Base-by-base conservation (phyloP, 2,329 filamentous ascomycete species). In the Lasiodiplodia sp. region DNA sequence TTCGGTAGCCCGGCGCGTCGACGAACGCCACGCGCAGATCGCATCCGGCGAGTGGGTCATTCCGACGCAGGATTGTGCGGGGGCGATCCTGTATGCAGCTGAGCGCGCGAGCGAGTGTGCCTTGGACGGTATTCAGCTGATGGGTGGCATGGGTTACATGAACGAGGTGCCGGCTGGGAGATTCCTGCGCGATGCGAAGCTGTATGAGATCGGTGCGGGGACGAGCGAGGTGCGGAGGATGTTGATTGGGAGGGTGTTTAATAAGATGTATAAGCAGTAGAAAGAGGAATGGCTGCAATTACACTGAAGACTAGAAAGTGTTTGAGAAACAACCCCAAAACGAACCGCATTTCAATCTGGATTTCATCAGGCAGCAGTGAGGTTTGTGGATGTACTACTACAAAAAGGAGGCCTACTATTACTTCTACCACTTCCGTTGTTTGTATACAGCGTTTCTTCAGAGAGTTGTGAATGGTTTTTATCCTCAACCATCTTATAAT, bases 181-280 rank as follows among this genome's bases (percentile, higher is more conserved):
- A 72, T 86, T 98, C 72, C 81, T 98, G 73, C 83, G 96, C 76
- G 89, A 91, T 81, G 89, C 89, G 4, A 91, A 91, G 78, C 80
- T 99, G 70, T 99, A 99, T 79, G 96, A 98, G 82, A 98, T 99
- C 78, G 96, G 96, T 1, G 96, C 96, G 5, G 96, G 96, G 6
- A 98, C 96, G 3, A 97, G 93, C 70, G 96, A 99, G 83, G 91
- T 99, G 63, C 86, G 96, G 72, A 87, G 94, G 72, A 96, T 98
- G 89, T 93, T 99, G 4, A 97, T 99, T 77, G 95, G 96, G 34
- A 86, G 94, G 72, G 92, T 90, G 0, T 97, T 97, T 73, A 97
- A 97, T 80, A 94, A 92, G 82, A 91, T 96, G 80, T 97, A 90
- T 65, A 44, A 55, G 55, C 31, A 60, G 53, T 68, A 40, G 28